Base-by-base conservation (phyloP, 2,329 filamentous ascomycete genomes). In the Lasiodiplodia citricola region DNA sequence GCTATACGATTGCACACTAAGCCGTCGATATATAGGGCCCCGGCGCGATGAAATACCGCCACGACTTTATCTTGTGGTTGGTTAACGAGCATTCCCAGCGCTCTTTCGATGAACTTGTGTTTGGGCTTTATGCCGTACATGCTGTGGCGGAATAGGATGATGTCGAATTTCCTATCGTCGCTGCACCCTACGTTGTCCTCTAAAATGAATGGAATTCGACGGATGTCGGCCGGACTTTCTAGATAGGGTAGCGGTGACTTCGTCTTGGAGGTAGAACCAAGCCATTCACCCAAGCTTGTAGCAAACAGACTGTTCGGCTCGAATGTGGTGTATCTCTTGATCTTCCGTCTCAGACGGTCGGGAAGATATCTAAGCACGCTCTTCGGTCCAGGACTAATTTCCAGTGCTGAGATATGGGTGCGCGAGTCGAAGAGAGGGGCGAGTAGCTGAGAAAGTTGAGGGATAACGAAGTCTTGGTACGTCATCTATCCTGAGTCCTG, bases 131-230 rank as follows among this genome's bases (percentile, higher is more conserved):
- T 86, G 69, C 86, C 87, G 71, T 90, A 89, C 83, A 90, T 84
- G 78, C 88, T 89, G 74, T 90, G 87, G 71, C 87, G 90, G 76
- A 90, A 88, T 4, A 91, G 73, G 21, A 90, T 75, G 51, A 89
- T 14, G 70, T 90, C 83, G 72, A 83, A 90, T 69, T 79, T 83
- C 25, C 81, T 74, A 38, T 77, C 72, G 0, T 62, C 38, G 66
- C 75, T 70, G 50, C 55, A 71, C 14, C n/a, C 67, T 57, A n/a
- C 71, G 28, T 75, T 71, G 52, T 70, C 71, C 8, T 81, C 68
- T n/a, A 75, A 67, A 69, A 14, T 70, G 71, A 88, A 87, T 11
- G 80, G 76, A 6, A 66, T 54, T 72, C 60, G 78, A 72, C 74
- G 74, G 70, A 88, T 82, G 5, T 77, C 68, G 3, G 83, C 76